phyloP scores from a whole-genome alignment of 2,329 filamentous ascomycete species.

The Intubia oerlemansii region DNA sequence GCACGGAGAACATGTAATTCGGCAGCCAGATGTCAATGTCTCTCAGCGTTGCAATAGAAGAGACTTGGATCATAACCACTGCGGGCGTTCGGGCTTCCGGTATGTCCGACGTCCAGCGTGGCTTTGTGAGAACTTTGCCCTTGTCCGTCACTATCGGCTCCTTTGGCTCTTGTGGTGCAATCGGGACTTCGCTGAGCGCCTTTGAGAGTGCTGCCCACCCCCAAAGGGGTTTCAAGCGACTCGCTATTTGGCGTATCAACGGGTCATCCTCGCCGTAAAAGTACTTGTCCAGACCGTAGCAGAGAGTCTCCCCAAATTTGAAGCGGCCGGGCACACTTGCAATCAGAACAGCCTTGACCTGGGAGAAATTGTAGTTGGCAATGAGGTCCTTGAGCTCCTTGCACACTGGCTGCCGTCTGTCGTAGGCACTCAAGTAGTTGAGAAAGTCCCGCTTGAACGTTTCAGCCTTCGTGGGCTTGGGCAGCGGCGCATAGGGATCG shows the following conservation, averaged over 20 bases:
- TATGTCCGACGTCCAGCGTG: not conserved
- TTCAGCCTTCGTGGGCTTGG: too few relatives aligned
- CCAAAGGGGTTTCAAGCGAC: too few relatives aligned
- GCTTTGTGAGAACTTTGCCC: too few relatives aligned
- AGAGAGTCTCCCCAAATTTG: too few relatives aligned
- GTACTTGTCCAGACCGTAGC: constrained; percentile 23
- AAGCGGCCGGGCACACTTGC: constrained; percentile 55
- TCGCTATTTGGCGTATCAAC: too few relatives aligned
- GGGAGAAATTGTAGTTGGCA: constrained; percentile 42
- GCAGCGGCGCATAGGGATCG: too few relatives aligned
- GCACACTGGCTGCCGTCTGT: constrained; percentile 30
- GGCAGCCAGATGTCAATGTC: constrained; percentile 50
- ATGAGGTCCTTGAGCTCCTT: constrained; percentile 35
- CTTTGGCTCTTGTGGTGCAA: too few relatives aligned
- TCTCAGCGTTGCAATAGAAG: constrained; percentile 65
- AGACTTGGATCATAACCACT: constrained; percentile 41
- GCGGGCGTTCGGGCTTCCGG: constrained; percentile 5
- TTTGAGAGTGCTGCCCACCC: constrained; percentile 52
- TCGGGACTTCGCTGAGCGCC: constrained; percentile 32
- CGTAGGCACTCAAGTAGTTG: constrained; percentile 51
- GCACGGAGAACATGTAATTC: constrained; percentile 34
- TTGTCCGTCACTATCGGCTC: not conserved
- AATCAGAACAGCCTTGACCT: constrained; percentile 49
- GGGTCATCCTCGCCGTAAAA: too few relatives aligned
- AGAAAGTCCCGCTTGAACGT: constrained; percentile 62